Evolutionary conservation across 2,329 filamentous ascomycete genomes (phyloP), one percentile per base, ranked within the genome.

Genomic region (Trichoderma lentiforme): DNA sequence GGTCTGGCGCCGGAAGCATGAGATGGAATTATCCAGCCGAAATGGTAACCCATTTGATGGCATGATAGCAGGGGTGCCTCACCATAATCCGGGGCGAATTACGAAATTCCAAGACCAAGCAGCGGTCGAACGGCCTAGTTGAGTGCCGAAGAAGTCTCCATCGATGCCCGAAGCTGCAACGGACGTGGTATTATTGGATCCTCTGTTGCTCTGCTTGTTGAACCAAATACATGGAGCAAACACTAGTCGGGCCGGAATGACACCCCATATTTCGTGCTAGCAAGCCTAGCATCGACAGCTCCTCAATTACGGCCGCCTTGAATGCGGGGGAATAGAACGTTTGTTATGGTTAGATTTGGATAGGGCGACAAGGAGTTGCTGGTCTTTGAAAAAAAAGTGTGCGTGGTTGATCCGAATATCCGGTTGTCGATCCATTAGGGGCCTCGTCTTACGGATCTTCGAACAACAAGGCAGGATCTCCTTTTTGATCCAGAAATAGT

Each of bases 231-330:
- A 32, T 32, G 32, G 7, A 26, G 51, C 21, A 58, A 57, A 21
- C 24, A 58, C 24, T 60, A 69, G 56, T 69, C 65, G 65, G 65
- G n/a, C 65, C 65, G 65, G 65, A 60, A 69, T 34, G 39, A 14
- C n/a, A 47, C 53, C 24, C 56, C 32, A 47, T 58, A 68, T 51
- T 51, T 21, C 18, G 39, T 43, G 21, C 24, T 43, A 24, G 53
- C 58, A 36, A 43, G 39, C 32, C n/a, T 21, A 47, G 39, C 18
- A 51, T 64, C 21, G 47, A 30, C n/a, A 9, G 64, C 53, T 58
- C 34, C 53, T 39, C 34, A 39, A 1, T 30, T 30, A 32, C 28
- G 65, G n/a, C 53, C 65, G 51, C 24, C 30, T 57, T 26, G 6
- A 39, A 66, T 57, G 64, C 64, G 64, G 64, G 64, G 64, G 15